phyloP scores from a whole-genome alignment of 2,329 filamentous ascomycete genomes.

The Pyricularia pennisetigena region DNA sequence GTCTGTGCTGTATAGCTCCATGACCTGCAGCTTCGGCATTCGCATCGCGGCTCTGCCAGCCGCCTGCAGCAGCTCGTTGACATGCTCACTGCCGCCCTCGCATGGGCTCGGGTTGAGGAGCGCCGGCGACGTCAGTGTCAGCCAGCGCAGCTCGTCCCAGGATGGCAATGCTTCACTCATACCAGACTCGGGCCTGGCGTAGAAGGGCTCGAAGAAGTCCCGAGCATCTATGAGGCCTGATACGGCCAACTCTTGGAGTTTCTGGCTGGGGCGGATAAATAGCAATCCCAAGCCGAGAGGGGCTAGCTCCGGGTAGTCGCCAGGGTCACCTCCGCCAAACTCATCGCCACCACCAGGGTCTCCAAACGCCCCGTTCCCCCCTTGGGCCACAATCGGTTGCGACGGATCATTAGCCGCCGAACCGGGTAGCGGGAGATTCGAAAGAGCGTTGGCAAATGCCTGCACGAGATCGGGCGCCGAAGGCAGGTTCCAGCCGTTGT shows the following conservation, averaged over 20 bases:
- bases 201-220: conserved; percentile 15
- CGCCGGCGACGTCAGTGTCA: conserved; percentile 14
- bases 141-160: conserved; percentile 15
- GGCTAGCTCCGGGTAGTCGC: not conserved
- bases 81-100: conserved; percentile 9
- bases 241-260: conserved; percentile 8
- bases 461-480: not conserved
- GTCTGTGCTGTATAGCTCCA: conserved; percentile 18
- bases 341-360: not conserved
- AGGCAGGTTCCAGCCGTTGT: not conserved
- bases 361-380: not conserved
- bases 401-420: not conserved
- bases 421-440: not conserved
- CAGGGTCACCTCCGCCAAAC: not conserved
- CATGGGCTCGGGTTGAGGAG: conserved; percentile 10
- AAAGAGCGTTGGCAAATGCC: not conserved
- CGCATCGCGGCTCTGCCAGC: conserved; percentile 14
- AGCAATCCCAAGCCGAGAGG: conserved; percentile 3
- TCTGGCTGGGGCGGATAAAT: conserved; percentile 6
- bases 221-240: conserved; percentile 9
- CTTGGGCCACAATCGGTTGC: not conserved
- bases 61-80: conserved; percentile 14
- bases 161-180: conserved; percentile 4
- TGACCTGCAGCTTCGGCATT: conserved; percentile 15
- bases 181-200: conserved; percentile 1